Conservation (phyloP, 2,329 filamentous ascomycete genomes). For the Scytalidium lignicola region DNA sequence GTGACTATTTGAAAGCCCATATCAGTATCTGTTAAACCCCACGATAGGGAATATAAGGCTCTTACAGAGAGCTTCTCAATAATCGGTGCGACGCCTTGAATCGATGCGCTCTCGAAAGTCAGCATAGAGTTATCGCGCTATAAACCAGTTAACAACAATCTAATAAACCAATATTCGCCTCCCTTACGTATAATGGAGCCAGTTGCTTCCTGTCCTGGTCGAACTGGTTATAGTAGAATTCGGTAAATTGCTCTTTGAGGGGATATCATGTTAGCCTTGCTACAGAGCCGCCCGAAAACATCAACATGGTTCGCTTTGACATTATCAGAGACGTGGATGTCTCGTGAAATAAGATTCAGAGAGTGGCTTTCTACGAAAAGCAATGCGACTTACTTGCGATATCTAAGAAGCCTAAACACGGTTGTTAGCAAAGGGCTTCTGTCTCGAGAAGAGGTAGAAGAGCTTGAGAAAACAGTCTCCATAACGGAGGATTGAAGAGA, state of each 20-base stretch:
- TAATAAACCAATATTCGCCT: neutral
- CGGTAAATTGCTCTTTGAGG: constrained; percentile 72
- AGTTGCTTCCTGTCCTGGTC: constrained; percentile 65
- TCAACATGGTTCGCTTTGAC: neutral
- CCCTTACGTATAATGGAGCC: constrained; percentile 72
- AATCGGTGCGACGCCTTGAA: constrained; percentile 61
- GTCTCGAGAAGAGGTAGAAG: neutral
- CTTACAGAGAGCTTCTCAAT: constrained; percentile 76
- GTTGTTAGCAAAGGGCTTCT: constrained; percentile 15
- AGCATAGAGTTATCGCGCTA: constrained; percentile 84
- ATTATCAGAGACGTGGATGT: neutral
- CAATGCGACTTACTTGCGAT: constrained; percentile 35
- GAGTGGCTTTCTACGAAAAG: neutral
- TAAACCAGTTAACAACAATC: constrained; percentile 15
- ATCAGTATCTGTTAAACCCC: constrained; percentile 7
- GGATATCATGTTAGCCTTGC: constrained; percentile 17
- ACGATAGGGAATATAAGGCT: neutral
- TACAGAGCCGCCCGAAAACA: neutral
- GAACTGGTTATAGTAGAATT: constrained; percentile 89
- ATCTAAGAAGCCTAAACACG: constrained; percentile 30
- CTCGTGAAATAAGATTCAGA: neutral
- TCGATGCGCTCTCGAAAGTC: constrained; percentile 75
- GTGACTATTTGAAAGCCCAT: constrained; percentile 42
- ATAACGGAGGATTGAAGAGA: neutral
- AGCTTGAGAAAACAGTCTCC: neutral